Evolutionary conservation across 2,329 filamentous ascomycete species (phyloP).

Genomic region (Colletotrichum cereale): DNA sequence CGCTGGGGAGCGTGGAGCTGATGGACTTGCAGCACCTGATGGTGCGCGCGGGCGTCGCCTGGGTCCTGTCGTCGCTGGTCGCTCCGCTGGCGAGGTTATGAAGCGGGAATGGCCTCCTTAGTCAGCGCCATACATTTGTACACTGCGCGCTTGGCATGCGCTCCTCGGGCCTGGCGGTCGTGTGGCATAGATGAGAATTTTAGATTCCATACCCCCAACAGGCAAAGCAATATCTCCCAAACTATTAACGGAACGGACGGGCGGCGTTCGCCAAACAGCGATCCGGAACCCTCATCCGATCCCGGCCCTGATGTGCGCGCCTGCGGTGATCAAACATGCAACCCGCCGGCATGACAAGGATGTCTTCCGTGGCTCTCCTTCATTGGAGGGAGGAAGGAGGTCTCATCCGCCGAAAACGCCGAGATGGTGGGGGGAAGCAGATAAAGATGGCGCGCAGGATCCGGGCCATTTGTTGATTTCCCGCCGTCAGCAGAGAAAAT

Average conservation of each 20-base stretch:
- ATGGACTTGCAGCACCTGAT: conserved; percentile 50
- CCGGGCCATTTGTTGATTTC: background rate
- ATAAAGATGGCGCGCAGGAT: conserved; percentile 8
- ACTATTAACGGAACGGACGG: background rate
- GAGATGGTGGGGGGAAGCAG: background rate
- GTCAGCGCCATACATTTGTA: conserved; percentile 23
- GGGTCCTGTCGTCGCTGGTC: conserved; percentile 45
- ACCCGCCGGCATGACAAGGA: background rate
- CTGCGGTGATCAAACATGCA: conserved; percentile 27
- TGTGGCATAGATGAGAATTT: background rate
- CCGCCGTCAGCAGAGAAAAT: background rate
- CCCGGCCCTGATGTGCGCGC: conserved; percentile 12
- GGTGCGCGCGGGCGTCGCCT: conserved; percentile 50
- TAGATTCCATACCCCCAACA: background rate
- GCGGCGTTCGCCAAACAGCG: background rate
- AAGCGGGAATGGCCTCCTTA: background rate
- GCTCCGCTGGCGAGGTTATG: conserved; percentile 24
- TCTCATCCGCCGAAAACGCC: conserved; percentile 18
- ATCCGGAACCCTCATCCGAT: conserved; percentile 19
- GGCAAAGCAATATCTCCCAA: background rate
- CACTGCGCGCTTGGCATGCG: background rate
- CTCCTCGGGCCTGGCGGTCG: background rate
- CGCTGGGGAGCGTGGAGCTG: conserved; percentile 52
- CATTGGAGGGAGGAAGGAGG: conserved; percentile 22
- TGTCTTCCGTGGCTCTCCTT: conserved; percentile 15